phyloP scores from a whole-genome alignment of 2,329 filamentous ascomycete species.

The Leptoxyphium fumago region DNA sequence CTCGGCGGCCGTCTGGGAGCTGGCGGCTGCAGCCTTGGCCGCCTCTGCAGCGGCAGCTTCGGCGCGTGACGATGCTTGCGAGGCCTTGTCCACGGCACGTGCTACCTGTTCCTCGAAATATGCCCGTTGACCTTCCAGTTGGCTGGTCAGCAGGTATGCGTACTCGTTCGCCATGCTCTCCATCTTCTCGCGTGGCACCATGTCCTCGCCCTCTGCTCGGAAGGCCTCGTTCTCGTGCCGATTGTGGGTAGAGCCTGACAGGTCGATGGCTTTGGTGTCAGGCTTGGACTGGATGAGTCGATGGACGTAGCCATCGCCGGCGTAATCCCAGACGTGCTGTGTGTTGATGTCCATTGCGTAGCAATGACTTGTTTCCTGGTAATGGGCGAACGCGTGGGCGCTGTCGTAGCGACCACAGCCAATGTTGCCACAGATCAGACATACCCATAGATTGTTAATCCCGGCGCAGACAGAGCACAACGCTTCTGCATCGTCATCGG shows the following conservation, averaged over 20 bases:
- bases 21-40: slow-evolving; percentile 33
- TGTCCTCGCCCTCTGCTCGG: slow-evolving; percentile 38
- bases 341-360: slow-evolving; percentile 88
- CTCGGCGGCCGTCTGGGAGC: slow-evolving; percentile 39
- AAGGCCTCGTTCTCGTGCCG: slow-evolving; percentile 24
- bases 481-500: slow-evolving; percentile 38
- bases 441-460: slow-evolving; percentile 80
- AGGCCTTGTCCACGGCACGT: slow-evolving; percentile 79
- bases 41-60: slow-evolving; percentile 40
- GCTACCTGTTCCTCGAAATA: slow-evolving; percentile 91
- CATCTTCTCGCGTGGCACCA: slow-evolving; percentile 56
- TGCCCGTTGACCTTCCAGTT: slow-evolving; percentile 79
- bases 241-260: slow-evolving; percentile 40
- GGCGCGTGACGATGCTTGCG: slow-evolving; percentile 53
- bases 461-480: slow-evolving; percentile 72
- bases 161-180: slow-evolving; percentile 84
- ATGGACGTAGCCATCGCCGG: slow-evolving; percentile 89
- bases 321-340: slow-evolving; percentile 97
- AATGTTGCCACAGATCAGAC: slow-evolving; percentile 80
- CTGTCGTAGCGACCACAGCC: slow-evolving; percentile 91
- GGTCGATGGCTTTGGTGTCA: slow-evolving; percentile 70
- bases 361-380: slow-evolving; percentile 75
- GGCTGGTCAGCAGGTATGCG: slow-evolving; percentile 79
- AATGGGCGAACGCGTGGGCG: slow-evolving; percentile 86
- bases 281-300: slow-evolving; percentile 87